These are phyloP conservation scores for Xylaria palmicola DNA, from an alignment of 495 filamentous ascomycete genomes.

Conservation along the genomic window DNA sequence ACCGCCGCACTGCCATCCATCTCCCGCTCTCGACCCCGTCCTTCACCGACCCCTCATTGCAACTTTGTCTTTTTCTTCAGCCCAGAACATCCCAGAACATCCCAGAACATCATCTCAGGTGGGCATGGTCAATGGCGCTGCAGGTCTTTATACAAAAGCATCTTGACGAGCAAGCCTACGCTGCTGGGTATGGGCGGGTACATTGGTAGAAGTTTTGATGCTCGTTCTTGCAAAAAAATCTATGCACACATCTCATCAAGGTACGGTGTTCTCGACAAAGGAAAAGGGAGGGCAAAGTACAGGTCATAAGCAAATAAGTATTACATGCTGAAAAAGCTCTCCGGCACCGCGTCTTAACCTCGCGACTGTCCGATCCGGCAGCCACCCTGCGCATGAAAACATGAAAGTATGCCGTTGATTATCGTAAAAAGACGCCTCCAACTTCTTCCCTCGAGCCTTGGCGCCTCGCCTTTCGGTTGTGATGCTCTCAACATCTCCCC, in stretches of 20 bases:
- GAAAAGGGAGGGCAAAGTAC: conserved; percentile 34
- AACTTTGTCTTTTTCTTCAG: too few relatives aligned
- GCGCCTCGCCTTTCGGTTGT: conserved; percentile 15
- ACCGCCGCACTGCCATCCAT: too few relatives aligned
- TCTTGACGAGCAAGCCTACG: background rate
- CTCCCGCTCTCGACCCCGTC: too few relatives aligned
- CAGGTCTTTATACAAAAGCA: background rate
- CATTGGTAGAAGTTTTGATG: background rate
- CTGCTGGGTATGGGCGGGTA: background rate
- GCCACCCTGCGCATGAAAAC: conserved; percentile 18
- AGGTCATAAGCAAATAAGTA: conserved; percentile 42
- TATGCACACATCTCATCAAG: conserved; percentile 33
- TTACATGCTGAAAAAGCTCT: conserved; percentile 50
- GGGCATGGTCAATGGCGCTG: background rate
- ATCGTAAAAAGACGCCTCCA: conserved; percentile 17
- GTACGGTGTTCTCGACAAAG: conserved; percentile 32
- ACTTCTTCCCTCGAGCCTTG: conserved; percentile 3
- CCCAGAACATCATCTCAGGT: too few relatives aligned
- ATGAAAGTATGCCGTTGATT: conserved; percentile 23
- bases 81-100: too few relatives aligned
- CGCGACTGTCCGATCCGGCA: conserved; percentile 7
- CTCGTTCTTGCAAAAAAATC: conserved; percentile 8
- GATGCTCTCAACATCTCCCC: conserved; percentile 2
- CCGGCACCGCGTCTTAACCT: conserved; percentile 9
- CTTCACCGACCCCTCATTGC: too few relatives aligned